Conservation (phyloP, 176 grass and related monocot genomes). For the Ampelocalamus luodianensis region DNA sequence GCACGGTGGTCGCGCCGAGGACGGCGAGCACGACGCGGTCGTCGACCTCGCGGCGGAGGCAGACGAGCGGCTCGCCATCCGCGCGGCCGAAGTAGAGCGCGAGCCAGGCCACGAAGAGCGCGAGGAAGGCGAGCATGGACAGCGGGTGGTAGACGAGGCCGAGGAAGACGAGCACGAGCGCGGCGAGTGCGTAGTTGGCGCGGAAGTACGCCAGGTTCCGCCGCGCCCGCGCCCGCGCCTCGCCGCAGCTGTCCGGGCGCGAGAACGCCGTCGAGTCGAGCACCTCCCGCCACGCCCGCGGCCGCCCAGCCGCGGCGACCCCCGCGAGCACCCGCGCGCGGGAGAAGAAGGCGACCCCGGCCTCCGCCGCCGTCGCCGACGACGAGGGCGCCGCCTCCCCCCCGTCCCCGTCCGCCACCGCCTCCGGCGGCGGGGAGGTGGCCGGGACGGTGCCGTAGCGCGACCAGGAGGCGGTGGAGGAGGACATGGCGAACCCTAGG, state of each 20-base stretch:
- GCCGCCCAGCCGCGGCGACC: conserved; percentile 57
- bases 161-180: conserved; percentile 63
- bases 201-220: conserved; percentile 95
- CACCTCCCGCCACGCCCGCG: conserved; percentile 78
- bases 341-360: conserved; percentile 65
- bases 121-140: conserved; percentile 76
- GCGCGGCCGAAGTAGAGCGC: conserved; percentile 73
- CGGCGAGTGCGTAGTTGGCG: conserved; percentile 75
- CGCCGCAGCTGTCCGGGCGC: conserved; percentile 67
- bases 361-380: conserved; percentile 42
- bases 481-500: conserved; percentile 49
- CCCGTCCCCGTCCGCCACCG: not conserved
- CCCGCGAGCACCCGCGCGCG: conserved; percentile 58
- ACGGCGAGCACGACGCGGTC: conserved; percentile 70
- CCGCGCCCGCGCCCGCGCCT: conserved; percentile 61
- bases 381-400: conserved; percentile 25
- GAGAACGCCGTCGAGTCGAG: conserved; percentile 66
- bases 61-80: conserved; percentile 51
- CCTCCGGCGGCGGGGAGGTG: conserved; percentile 30
- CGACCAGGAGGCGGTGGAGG: conserved; percentile 62
- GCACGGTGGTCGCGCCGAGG: conserved; percentile 65
- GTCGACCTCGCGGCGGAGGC: conserved; percentile 68
- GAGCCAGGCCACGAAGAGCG: conserved; percentile 74
- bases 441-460: conserved; percentile 63
- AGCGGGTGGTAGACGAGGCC: conserved; percentile 73